These are phyloP conservation scores for Aspergillaceae sp. DNA, from an alignment of 2,329 filamentous ascomycete species.

Conservation along the genomic window DNA sequence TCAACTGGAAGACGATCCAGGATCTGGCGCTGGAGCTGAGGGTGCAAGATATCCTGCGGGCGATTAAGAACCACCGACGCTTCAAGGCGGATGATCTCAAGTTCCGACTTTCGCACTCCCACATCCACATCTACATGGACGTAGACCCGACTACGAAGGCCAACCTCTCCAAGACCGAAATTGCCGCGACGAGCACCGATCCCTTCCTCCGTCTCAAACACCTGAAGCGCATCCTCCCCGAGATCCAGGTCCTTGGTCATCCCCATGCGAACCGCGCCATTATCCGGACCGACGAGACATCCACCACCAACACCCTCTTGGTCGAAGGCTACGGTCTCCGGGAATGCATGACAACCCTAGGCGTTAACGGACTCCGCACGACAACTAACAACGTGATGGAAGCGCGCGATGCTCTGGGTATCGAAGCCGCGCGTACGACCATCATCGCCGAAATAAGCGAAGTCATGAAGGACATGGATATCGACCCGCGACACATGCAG, in stretches of 20 bases:
- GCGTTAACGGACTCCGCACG: conserved; percentile 68
- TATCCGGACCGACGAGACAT: conserved; percentile 68
- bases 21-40: conserved; percentile 74
- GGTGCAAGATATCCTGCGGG: conserved; percentile 61
- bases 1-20: conserved; percentile 70
- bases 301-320: conserved; percentile 62
- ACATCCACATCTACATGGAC: conserved; percentile 66
- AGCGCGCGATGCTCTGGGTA: conserved; percentile 75
- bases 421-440: conserved; percentile 83
- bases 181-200: conserved; percentile 35
- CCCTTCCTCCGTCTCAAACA: conserved; percentile 62
- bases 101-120: conserved; percentile 40
- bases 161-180: conserved; percentile 34
- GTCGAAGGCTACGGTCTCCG: conserved; percentile 92
- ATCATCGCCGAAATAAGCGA: conserved; percentile 80
- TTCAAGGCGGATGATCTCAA: conserved; percentile 59
- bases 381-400: conserved; percentile 87
- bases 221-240: conserved; percentile 70
- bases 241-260: conserved; percentile 83
- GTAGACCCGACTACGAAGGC: conserved; percentile 27
- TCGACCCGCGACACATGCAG: conserved; percentile 97
- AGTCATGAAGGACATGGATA: conserved; percentile 91
- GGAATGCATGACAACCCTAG: conserved; percentile 86
- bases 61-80: conserved; percentile 74
- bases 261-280: conserved; percentile 77